Evolutionary conservation across 2,329 filamentous ascomycete species (phyloP), one percentile per base, ranked within the genome.

Genomic region (Colletotrichum australisinense): DNA sequence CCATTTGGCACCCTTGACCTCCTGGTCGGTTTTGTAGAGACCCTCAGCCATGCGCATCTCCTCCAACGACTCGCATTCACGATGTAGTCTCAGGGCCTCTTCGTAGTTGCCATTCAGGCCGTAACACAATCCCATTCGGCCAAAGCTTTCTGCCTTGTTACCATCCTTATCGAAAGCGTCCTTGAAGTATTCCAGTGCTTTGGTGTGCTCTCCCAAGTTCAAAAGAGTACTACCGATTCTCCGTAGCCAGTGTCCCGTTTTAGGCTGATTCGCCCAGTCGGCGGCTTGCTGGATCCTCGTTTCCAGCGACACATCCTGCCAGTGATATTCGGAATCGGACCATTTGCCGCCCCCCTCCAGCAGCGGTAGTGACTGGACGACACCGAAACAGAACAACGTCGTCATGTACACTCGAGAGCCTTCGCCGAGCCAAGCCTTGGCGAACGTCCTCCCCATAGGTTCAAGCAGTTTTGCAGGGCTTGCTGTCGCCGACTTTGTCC

Each of bases 321-420:
- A 85, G 72, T 83, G 80, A 2, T 74, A 74, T 22, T 81, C 80
- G 5, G 80, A 81, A 52, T 83, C 80, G 0, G 80, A 79, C 81
- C 82, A 85, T 0, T 80, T 82, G 66, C 80, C 77, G 2, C 82
- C 84, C 1, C 80, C 79, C 16, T 84, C 79, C 77, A 85, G 81
- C 3, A 82, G 82, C 5, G 84, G 82, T 35, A 84, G 78, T 55
- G 80, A 82, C 69, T 85, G 84, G 4, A 85, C 84, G 49, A 85
- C 84, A 67, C 84, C 83, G 73, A 85, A 84, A 74, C 84, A 85
- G 69, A 85, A 83, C 0, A 83, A 75, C 0, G 84, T 84, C 5
- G 84, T 83, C 6, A 85, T 77, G 46, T 85, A 85, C 42, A 77
- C 78, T 30, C 78, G 75, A 32, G 80, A 84, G 4, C 79, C 77